These are phyloP conservation scores for Lyophyllum shimeji DNA, from an alignment of 768 basidiomycete species.

Conservation along the genomic window DNA sequence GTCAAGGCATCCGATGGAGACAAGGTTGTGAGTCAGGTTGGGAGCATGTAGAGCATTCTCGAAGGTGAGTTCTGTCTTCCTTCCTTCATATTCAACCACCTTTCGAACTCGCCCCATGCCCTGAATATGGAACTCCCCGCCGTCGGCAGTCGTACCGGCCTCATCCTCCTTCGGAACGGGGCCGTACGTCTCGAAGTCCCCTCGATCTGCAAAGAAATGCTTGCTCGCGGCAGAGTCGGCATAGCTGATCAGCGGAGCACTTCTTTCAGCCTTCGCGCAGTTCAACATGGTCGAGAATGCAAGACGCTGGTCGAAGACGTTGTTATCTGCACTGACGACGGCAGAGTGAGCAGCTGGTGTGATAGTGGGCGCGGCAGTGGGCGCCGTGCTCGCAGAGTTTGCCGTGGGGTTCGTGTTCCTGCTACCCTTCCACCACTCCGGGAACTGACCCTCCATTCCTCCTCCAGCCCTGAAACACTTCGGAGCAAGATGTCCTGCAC, in stretches of 20 bases:
- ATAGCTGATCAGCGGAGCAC: neutral
- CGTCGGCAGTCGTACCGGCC: neutral
- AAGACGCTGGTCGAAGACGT: neutral
- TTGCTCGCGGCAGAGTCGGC: neutral
- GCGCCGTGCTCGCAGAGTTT: neutral
- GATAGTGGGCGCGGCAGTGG: neutral
- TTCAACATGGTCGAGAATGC: neutral
- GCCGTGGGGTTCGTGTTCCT: neutral
- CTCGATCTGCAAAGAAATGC: neutral
- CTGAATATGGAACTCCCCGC: neutral
- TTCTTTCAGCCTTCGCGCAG: neutral
- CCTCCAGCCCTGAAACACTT: neutral
- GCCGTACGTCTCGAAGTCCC: neutral
- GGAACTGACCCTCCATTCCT: neutral
- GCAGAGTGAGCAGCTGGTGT: neutral
- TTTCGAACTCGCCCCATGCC: neutral
- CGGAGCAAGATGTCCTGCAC: neutral
- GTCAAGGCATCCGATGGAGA: slow-evolving; percentile 4
- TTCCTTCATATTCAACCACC: neutral
- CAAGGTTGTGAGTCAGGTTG: neutral
- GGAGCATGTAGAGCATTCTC: slow-evolving; percentile 1
- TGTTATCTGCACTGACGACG: neutral
- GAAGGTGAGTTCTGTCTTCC: neutral
- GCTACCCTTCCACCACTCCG: neutral
- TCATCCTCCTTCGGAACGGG: neutral